Conservation (phyloP, 1,284 basidiomycete genomes). For the Fomitopsis pinicola region DNA sequence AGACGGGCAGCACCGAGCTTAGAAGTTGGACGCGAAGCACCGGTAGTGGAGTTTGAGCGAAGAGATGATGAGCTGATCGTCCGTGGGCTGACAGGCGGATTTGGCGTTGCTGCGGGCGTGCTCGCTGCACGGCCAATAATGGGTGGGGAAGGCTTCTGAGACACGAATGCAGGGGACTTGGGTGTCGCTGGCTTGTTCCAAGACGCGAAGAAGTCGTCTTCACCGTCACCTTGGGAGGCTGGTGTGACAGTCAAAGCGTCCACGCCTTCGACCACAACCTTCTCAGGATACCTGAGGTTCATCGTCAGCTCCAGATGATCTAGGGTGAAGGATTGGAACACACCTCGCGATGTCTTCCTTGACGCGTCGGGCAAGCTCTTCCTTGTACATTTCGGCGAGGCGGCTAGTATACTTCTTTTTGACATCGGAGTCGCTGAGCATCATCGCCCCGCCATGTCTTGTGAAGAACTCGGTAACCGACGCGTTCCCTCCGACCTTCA, state of each 20-base stretch:
- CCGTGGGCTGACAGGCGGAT: constrained; percentile 43
- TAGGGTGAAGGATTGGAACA: constrained; percentile 20
- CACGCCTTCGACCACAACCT: constrained; percentile 78
- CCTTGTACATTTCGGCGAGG: constrained; percentile 87
- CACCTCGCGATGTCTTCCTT: constrained; percentile 75
- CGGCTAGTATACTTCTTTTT: constrained; percentile 89
- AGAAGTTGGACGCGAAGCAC: constrained; percentile 32
- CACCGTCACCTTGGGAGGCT: constrained; percentile 40
- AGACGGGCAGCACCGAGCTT: constrained; percentile 55
- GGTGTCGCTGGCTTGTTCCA: constrained; percentile 85
- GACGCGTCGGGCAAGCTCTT: constrained; percentile 83
- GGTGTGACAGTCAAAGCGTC: constrained; percentile 38
- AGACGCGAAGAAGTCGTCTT: constrained; percentile 93
- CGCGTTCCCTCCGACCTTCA: constrained; percentile 96
- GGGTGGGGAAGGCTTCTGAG: constrained; percentile 53
- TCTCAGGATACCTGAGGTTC: constrained; percentile 60
- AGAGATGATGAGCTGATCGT: constrained; percentile 62
- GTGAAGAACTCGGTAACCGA: constrained; percentile 90
- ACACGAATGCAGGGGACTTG: constrained; percentile 39
- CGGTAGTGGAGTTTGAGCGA: constrained; percentile 40
- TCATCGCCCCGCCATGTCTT: constrained; percentile 74
- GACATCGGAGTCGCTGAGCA: constrained; percentile 74
- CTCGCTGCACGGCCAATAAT: constrained; percentile 45
- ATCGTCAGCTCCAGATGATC: background rate
- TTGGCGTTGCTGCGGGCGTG: constrained; percentile 30